A percentile compares a stretch with the other conserved stretches of the same genome.
Conservation (phyloP, 805 yeast species). For the Torulaspora microellipsoides region DNA sequence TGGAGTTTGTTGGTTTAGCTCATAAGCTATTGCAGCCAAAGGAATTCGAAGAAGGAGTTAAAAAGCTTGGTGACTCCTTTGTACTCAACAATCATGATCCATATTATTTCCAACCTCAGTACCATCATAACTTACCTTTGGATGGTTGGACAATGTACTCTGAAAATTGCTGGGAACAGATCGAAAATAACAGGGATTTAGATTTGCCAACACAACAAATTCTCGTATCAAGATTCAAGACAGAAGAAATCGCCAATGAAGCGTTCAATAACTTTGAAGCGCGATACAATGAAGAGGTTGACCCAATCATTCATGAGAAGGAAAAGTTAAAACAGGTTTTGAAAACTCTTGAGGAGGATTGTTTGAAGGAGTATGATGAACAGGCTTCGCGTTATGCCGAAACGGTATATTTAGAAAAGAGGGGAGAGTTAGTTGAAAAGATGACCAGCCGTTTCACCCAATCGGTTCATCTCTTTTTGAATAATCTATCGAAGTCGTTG, state of each 20-base stretch:
- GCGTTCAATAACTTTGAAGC: constrained; percentile 44
- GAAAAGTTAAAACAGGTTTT: constrained; percentile 41
- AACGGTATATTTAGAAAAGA: constrained; percentile 62
- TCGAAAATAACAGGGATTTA: constrained; percentile 85
- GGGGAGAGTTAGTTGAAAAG: constrained; percentile 43
- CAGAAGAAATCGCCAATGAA: constrained; percentile 75
- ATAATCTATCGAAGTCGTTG: constrained; percentile 35
- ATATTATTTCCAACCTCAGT: constrained; percentile 55
- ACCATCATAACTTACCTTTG: constrained; percentile 82
- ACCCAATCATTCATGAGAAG: constrained; percentile 28
- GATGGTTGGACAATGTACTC: constrained; percentile 97
- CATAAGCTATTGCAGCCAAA: constrained; percentile 83
- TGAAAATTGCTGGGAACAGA: constrained; percentile 88
- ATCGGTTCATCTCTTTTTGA: constrained; percentile 42
- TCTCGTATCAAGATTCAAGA: constrained; percentile 87
- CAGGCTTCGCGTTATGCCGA: constrained; percentile 72
- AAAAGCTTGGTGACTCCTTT: constrained; percentile 59
- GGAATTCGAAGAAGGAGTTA: constrained; percentile 58
- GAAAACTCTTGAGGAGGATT: constrained; percentile 40
- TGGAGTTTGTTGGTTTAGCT: constrained; percentile 73
- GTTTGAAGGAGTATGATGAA: constrained; percentile 54
- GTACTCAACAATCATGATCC: constrained; percentile 27
- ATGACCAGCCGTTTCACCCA: constrained; percentile 45
- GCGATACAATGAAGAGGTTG: constrained; percentile 32
- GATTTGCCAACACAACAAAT: constrained; percentile 97